Evolutionary conservation across 768 basidiomycete species (phyloP).

Genomic region (Pulveroboletus sp.): DNA sequence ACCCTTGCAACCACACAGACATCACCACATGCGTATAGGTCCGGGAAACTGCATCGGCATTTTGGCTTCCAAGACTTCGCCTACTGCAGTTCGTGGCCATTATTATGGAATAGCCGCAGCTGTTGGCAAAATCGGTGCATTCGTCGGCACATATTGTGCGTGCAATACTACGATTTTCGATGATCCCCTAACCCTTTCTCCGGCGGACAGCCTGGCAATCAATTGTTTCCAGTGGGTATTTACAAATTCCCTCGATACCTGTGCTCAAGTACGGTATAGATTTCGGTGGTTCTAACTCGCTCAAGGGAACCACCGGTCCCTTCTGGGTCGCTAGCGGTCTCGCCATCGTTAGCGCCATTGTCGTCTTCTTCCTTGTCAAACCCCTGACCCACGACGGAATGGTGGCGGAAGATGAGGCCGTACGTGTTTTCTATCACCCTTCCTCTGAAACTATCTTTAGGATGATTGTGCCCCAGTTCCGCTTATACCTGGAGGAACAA

Average conservation of each 20-base stretch:
- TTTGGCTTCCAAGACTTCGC: slow-evolving; percentile 79
- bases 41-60: slow-evolving; percentile 87
- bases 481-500: slow-evolving; percentile 70
- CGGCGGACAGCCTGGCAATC: slow-evolving; percentile 52
- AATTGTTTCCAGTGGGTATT: slow-evolving; percentile 54
- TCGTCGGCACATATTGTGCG: slow-evolving; percentile 77
- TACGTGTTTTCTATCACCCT: slow-evolving; percentile 29
- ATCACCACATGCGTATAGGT: slow-evolving; percentile 33
- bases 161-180: slow-evolving; percentile 3
- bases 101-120: slow-evolving; percentile 87
- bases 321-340: slow-evolving; percentile 89
- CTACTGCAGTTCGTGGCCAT: slow-evolving; percentile 82
- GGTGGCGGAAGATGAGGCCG: slow-evolving; percentile 66
- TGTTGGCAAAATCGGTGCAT: slow-evolving; percentile 80
- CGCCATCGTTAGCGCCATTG: slow-evolving; percentile 70
- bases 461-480: slow-evolving; percentile 51
- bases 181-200: slow-evolving; percentile 4
- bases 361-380: slow-evolving; percentile 68
- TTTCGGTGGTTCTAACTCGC: slow-evolving; percentile 53
- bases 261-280: slow-evolving; percentile 28
- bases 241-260: not conserved
- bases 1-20: not conserved
- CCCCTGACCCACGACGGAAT: slow-evolving; percentile 78
- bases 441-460: not conserved
- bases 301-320: slow-evolving; percentile 72